Evolutionary conservation across 768 basidiomycete genomes (phyloP), one percentile per base, ranked within the genome.

Genomic region (Mycena rebaudengoi): DNA sequence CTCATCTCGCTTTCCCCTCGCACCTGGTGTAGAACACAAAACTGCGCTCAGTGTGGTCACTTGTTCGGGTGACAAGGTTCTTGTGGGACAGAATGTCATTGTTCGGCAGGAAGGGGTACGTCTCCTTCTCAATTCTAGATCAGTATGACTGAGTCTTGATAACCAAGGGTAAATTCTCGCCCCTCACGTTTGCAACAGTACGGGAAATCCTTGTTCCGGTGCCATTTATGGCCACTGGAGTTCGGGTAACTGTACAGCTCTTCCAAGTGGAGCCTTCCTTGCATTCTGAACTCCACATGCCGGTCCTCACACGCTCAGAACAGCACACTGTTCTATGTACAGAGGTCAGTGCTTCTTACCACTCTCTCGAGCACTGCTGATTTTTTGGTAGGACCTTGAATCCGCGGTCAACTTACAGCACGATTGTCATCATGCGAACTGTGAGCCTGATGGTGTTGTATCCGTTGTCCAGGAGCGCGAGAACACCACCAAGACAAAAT

Each of bases 331-430:
- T n/a, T n/a, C n/a, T n/a, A n/a, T n/a, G n/a, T n/a, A n/a, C n/a
- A n/a, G n/a, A n/a, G n/a, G n/a, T n/a, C n/a, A n/a, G n/a, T n/a
- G n/a, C n/a, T n/a, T n/a, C n/a, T n/a, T n/a, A n/a, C n/a, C n/a
- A n/a, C n/a, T n/a, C n/a, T n/a, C n/a, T n/a, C n/a, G n/a, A n/a
- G n/a, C 50, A 20, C 7, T 28, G 49, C 53, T 29, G 54, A n/a
- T 13, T 28, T 18, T 51, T 21, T 25, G 5, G 6, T 49, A 28
- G 20, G 48, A 21, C 20, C 10, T 61, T 40, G 29, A 30, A 25
- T 61, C 55, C 13, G 39, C 35, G 25, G 60, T 61, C 7, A 61
- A 61, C 30, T 32, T 55, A 11, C 52, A 61, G 40, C 58, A 60
- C 26, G 23, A 60, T 29, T 60, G 58, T 51, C 7, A 21, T 7